These are phyloP conservation scores for Aspergillus saccharolyticus DNA, from an alignment of 495 filamentous ascomycete species.

Conservation along the genomic window DNA sequence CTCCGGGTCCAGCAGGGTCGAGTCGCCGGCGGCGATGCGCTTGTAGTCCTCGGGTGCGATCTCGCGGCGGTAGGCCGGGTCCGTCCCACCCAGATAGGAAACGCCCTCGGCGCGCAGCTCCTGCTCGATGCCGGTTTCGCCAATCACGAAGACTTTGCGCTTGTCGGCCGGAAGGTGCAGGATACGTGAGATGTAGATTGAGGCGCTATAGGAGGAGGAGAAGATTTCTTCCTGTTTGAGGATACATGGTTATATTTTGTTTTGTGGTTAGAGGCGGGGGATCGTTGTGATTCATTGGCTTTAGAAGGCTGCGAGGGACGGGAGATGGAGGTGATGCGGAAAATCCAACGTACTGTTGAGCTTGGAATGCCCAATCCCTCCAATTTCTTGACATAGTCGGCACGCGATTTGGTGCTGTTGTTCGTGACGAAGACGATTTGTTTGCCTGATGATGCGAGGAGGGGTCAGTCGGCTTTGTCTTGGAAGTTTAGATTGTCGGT, in stretches of 20 bases:
- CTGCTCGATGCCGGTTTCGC: slow-evolving; percentile 85
- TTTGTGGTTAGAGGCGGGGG: no score
- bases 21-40: slow-evolving; percentile 62
- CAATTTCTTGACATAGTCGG: slow-evolving; percentile 88
- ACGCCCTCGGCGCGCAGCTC: slow-evolving; percentile 76
- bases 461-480: background rate
- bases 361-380: slow-evolving; percentile 75
- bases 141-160: slow-evolving; percentile 90
- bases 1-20: slow-evolving; percentile 69
- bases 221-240: slow-evolving; percentile 84
- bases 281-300: no score
- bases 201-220: slow-evolving; percentile 87
- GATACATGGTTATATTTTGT: no score
- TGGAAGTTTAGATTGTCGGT: background rate
- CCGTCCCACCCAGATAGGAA: slow-evolving; percentile 81
- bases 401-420: slow-evolving; percentile 94
- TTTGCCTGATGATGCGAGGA: slow-evolving; percentile 56
- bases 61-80: slow-evolving; percentile 68
- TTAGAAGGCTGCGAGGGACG: no score
- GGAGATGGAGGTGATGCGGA: no score
- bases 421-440: slow-evolving; percentile 96
- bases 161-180: slow-evolving; percentile 68
- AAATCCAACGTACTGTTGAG: slow-evolving; percentile 48
- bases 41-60: slow-evolving; percentile 76
- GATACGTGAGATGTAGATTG: slow-evolving; percentile 94